Evolutionary conservation across 345 rosid genomes (phyloP).

Genomic region (Kernera saxatilis): DNA sequence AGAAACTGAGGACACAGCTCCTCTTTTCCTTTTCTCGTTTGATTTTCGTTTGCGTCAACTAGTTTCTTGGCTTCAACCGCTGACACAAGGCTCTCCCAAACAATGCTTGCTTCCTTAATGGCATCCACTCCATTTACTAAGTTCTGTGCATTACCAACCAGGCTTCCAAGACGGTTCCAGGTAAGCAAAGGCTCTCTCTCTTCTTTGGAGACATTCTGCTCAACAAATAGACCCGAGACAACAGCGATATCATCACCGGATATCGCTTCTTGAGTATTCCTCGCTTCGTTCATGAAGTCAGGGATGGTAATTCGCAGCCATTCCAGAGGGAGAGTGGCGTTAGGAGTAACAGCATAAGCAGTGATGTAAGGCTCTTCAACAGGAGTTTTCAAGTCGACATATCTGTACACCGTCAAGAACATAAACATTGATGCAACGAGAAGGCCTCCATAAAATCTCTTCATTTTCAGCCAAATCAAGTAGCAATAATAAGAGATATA

Average conservation of each 20-base stretch:
- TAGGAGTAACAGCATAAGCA: conserved; percentile 37
- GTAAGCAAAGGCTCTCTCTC: conserved; percentile 62
- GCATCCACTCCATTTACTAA: conserved; percentile 80
- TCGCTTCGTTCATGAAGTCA: conserved; percentile 50
- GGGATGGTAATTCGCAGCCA: conserved; percentile 57
- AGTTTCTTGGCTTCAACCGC: conserved; percentile 64
- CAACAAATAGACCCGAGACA: conserved; percentile 48
- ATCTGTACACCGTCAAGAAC: conserved; percentile 64
- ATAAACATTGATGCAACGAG: conserved; percentile 66
- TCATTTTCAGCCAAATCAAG: conserved; percentile 51
- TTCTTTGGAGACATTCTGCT: conserved; percentile 56
- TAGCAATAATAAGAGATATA: conserved; percentile 1
- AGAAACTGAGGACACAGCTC: conserved; percentile 89
- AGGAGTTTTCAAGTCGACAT: conserved; percentile 54
- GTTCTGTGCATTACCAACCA: conserved; percentile 59
- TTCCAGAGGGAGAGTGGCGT: conserved; percentile 69
- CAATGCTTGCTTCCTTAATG: conserved; percentile 82
- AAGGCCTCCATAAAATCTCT: conserved; percentile 75
- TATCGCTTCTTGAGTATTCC: conserved; percentile 52
- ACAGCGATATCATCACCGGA: conserved; percentile 38
- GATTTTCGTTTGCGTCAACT: conserved; percentile 43
- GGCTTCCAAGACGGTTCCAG: conserved; percentile 61
- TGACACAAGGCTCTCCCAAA: conserved; percentile 74
- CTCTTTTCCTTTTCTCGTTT: conserved; percentile 41
- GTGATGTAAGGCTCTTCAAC: conserved; percentile 48